These are phyloP conservation scores for Vachellia pachyceras DNA, from an alignment of 306 rosid species.

Conservation along the genomic window DNA sequence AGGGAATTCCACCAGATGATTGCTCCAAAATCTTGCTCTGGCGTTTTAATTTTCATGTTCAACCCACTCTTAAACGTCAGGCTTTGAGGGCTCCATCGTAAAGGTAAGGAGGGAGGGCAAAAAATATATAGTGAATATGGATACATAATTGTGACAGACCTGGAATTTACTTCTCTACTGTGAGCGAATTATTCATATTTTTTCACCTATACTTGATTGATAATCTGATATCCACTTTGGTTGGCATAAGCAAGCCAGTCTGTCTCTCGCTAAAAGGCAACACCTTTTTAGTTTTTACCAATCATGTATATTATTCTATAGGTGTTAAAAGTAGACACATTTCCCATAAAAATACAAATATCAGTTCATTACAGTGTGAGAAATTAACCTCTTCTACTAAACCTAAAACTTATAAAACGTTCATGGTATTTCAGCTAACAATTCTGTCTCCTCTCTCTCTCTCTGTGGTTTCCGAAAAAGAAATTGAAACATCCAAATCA, in stretches of 20 bases:
- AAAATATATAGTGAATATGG: slow-evolving; percentile 22
- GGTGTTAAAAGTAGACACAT: too few species aligned
- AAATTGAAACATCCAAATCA: not conserved
- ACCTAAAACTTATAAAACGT: too few species aligned
- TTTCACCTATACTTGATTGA: not conserved
- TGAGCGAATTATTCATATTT: slow-evolving; percentile 13
- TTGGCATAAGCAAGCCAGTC: not conserved
- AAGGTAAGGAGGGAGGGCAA: not conserved
- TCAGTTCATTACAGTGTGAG: too few species aligned
- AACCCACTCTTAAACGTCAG: slow-evolving; percentile 43
- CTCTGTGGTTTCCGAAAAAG: not conserved
- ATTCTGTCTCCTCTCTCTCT: too few species aligned
- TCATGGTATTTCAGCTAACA: too few species aligned
- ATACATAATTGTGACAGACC: slow-evolving; percentile 21
- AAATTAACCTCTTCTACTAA: too few species aligned
- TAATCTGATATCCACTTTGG: slow-evolving; percentile 24
- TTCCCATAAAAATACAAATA: too few species aligned
- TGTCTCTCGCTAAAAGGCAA: too few species aligned
- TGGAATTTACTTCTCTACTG: not conserved
- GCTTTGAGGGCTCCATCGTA: slow-evolving; percentile 29
- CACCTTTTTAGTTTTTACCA: too few species aligned
- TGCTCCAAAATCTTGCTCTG: slow-evolving; percentile 91
- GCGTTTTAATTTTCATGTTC: slow-evolving; percentile 58
- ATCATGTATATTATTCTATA: too few species aligned
- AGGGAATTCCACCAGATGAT: slow-evolving; percentile 82